Percentiles rank a stretch among this genome's conserved stretches.
Conservation (phyloP, 352 stramenopile genomes). For the Phytophthora aleatoria region DNA sequence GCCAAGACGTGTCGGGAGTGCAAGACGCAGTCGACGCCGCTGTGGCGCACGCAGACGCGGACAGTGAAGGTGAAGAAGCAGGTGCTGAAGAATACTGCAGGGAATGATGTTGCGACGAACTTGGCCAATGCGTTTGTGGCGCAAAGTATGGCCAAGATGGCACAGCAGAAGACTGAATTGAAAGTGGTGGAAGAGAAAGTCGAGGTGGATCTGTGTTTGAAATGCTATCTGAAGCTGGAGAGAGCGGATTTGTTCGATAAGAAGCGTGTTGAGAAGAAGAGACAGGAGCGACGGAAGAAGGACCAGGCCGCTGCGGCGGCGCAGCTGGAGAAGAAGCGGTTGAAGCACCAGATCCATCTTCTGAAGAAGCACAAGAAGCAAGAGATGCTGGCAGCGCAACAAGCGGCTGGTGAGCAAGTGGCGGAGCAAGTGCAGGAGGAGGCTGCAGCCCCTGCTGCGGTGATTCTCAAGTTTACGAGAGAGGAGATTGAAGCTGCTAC, state of each 20-base stretch:
- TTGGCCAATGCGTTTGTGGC: constrained; percentile 15
- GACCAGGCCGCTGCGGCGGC: constrained; percentile 23
- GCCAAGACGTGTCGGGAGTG: constrained; percentile 46
- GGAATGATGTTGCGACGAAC: not conserved
- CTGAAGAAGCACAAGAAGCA: constrained; percentile 72
- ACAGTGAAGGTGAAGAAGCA: constrained; percentile 27
- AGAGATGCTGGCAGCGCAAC: constrained; percentile 17
- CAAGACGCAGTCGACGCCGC: constrained; percentile 58
- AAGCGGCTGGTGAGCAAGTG: constrained; percentile 6
- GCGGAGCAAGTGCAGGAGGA: constrained; percentile 10
- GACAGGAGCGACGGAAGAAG: constrained; percentile 36
- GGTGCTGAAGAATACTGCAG: not conserved
- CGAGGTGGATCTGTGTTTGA: constrained; percentile 62
- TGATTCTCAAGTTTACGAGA: constrained; percentile 42
- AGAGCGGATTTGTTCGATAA: constrained; percentile 64
- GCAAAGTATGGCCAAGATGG: constrained; percentile 16
- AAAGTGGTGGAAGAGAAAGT: constrained; percentile 31
- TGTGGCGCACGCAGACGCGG: constrained; percentile 61
- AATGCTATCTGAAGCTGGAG: constrained; percentile 77
- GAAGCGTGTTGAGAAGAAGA: constrained; percentile 51
- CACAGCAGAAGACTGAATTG: constrained; percentile 8
- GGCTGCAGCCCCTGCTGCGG: not conserved
- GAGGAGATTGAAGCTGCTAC: constrained; percentile 45
- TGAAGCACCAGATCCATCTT: constrained; percentile 51
- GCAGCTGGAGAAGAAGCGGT: constrained; percentile 47